Evolutionary conservation across 1,284 basidiomycete species (phyloP), one percentile per base, ranked within the genome.

Genomic region (Moesziomyces globuligerus): DNA sequence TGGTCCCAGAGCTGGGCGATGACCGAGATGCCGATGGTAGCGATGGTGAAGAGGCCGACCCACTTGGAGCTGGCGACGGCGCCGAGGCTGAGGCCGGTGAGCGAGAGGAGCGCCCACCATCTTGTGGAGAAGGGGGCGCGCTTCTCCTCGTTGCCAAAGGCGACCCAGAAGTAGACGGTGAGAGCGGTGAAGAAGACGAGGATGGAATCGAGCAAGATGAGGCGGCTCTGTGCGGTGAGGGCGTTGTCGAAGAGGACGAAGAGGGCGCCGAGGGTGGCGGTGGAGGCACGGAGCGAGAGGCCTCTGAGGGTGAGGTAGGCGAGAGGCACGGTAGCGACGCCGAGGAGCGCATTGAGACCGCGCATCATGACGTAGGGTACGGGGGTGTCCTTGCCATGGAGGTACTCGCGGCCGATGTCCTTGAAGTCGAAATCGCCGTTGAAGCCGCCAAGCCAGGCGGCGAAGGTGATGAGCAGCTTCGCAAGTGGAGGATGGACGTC

Each of bases 31-130:
- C 95, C 96, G 53, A 98, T 85, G 4, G 94, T 95, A 7, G 94
- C 93, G 74, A 98, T 93, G n/a, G 94, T 98, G 85, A 99, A 98
- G 29, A 99, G 86, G 7, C 96, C 96, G 49, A 98, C 95, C 96
- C 96, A 98, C 84, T 98, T 99, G 85, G 92, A 94, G 78, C 90
- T 91, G 41, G 91, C 88, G 37, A 96, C 93, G 1, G 93, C 92
- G 40, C 96, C 96, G 18, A 99, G 88, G 0, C 89, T 89, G 18
- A 94, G 85, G 34, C 96, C 96, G 0, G 92, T 91, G 38, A 96
- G 86, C n/a, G 87, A 84, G 21, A 98, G 89, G 89, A 93, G 95
- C 0, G 86, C 85, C 96, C 96, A 99, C 95, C 96, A 98, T 3
- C 85, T 83, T 7, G 87, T 84, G 0, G 91, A 90, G 83, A 98